Conservation (phyloP, 2,329 filamentous ascomycete species). For the Pseudogymnoascus sp. region DNA sequence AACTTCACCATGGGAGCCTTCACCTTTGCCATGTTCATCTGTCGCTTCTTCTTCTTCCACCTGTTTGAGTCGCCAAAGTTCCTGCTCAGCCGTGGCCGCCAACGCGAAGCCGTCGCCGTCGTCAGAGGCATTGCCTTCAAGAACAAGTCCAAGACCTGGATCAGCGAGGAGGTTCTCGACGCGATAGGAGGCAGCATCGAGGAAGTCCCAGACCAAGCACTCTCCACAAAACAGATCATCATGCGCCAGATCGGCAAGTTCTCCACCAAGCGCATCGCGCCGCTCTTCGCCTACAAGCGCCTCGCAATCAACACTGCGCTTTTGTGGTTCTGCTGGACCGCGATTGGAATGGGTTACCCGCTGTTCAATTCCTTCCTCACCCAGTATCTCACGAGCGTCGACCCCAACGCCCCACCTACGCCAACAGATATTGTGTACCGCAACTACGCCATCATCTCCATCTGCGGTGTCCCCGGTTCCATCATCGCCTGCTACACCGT, state of each 20-base stretch:
- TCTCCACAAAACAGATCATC: constrained; percentile 17
- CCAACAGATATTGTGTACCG: constrained; percentile 52
- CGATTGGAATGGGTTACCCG: constrained; percentile 78
- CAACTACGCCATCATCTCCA: constrained; percentile 73
- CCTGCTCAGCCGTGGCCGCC: constrained; percentile 65
- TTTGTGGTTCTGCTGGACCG: constrained; percentile 74
- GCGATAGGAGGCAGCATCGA: constrained; percentile 38
- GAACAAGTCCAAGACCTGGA: constrained; percentile 63
- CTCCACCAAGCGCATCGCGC: constrained; percentile 56
- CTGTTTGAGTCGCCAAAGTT: constrained; percentile 83
- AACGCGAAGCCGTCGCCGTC: constrained; percentile 70
- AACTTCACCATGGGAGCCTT: constrained; percentile 61
- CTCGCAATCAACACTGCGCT: constrained; percentile 43
- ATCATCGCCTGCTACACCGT: constrained; percentile 67
- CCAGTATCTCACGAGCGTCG: constrained; percentile 63
- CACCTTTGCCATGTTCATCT: constrained; percentile 69
- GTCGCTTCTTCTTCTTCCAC: constrained; percentile 72
- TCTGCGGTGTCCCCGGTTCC: constrained; percentile 69
- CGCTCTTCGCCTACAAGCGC: constrained; percentile 51
- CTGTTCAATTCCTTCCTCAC: constrained; percentile 89
- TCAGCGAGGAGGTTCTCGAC: constrained; percentile 62
- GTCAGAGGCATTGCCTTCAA: constrained; percentile 69
- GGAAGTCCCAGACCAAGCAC: constrained; percentile 6
- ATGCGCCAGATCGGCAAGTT: constrained; percentile 51
- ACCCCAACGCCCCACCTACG: constrained; percentile 27